Percentiles rank a stretch among this genome's conserved stretches.
These are phyloP conservation scores for Erodium moschatum DNA, from an alignment of 441 rosid genomes.

Conservation along the genomic window DNA sequence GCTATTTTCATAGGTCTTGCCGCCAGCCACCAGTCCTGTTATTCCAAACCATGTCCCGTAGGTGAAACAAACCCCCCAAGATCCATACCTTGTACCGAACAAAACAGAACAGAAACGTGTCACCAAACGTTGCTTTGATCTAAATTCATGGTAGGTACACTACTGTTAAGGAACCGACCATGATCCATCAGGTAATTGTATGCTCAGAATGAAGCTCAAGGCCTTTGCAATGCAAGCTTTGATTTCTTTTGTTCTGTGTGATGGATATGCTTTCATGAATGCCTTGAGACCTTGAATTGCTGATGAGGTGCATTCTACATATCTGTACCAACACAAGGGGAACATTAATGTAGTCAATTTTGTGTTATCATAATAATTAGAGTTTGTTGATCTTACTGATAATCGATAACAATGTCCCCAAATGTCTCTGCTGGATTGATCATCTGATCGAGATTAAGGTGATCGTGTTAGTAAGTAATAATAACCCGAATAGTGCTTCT, in stretches of 20 bases:
- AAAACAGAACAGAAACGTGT: too few relatives aligned
- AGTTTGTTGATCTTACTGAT: conserved; percentile 56
- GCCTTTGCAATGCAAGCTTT: conserved; percentile 49
- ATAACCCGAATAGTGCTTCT: too few relatives aligned
- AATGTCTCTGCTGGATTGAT: conserved; percentile 99
- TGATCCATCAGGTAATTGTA: conserved; percentile 58
- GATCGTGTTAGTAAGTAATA: background rate
- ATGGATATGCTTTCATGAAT: conserved; percentile 45
- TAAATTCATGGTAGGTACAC: background rate
- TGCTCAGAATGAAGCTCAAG: conserved; percentile 39
- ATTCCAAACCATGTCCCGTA: conserved; percentile 85
- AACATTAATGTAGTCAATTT: too few relatives aligned
- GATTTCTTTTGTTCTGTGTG: conserved; percentile 48
- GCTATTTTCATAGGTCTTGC: conserved; percentile 49
- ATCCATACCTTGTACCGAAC: conserved; percentile 56
- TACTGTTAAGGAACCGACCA: conserved; percentile 33
- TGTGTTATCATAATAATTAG: background rate
- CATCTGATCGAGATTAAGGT: conserved; percentile 37
- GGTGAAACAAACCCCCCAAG: conserved; percentile 94
- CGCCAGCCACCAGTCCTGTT: conserved; percentile 66
- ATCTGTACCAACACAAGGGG: conserved; percentile 26
- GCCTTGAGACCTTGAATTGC: conserved; percentile 56
- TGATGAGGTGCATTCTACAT: conserved; percentile 70
- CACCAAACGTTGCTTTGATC: background rate
- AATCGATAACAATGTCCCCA: conserved; percentile 93